Base-by-base conservation (phyloP, 352 stramenopile species). In the Pythium sukuiense region DNA sequence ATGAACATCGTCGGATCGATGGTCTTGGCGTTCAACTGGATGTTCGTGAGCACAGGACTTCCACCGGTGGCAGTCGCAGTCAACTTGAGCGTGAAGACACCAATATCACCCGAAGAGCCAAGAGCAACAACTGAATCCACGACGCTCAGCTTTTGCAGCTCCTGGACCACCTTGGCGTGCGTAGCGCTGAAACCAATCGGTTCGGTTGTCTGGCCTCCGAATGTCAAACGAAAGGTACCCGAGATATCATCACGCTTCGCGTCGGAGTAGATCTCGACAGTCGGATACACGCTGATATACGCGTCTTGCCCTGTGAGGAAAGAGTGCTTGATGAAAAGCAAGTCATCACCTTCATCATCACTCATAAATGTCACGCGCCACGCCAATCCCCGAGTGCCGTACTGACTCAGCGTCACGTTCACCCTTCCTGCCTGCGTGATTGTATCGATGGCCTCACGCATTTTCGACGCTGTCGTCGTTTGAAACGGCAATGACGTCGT, bases 351-450 rank as follows among this genome's bases (percentile, higher is more conserved):
- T 29, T 88, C 83, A 0, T 85, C 70, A 3, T 86, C 64, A 30
- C 77, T 67, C 24, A 75, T 59, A 66, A 99, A 99, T 8, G 95
- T 99, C 32, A 99, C 79, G 16, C 90, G 72, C 95, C 96, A 99
- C 4, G 83, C 76, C 54, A 85, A 85, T 6, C 92, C 95, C 8
- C 89, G 79, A 7, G 76, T 62, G 1, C 85, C 81, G 27, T 89
- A 89, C 41, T 80, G 72, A 29, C 72, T 86, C 26, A 87, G 55
- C 43, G 72, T 90, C 0, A 99, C 92, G 39, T 96, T 87, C 13
- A 98, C 93, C 8, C 76, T 81, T n/a, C 87, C 85, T 18, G 63
- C 46, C 16, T 55, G 55, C 14, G 80, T 98, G 61, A 99, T 88
- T 0, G 78, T 82, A 57, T 98, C 82, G 24, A 99, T 85, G 2